Evolutionary conservation across 495 filamentous ascomycete genomes (phyloP), one percentile per base, ranked within the genome.

Genomic region (Pseudevernia furfuracea): DNA sequence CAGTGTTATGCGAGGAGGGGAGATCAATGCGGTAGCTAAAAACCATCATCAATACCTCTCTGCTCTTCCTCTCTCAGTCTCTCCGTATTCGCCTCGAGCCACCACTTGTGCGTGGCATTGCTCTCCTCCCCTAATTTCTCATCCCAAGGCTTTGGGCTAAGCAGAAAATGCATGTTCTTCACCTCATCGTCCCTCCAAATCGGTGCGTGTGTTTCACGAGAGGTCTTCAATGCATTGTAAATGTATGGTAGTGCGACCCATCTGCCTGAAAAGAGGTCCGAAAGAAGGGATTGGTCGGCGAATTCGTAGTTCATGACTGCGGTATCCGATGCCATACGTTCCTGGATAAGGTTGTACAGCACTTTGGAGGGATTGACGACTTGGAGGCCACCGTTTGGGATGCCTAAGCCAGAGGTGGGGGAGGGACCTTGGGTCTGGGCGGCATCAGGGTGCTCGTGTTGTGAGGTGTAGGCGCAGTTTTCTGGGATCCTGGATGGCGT

Each of bases 121-220:
- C 71, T 69, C 62, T 76, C 71, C 61, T 79, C 68, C 36, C 75
- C 77, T 49, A 77, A 67, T 63, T 71, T 71, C 73, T 89, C 83
- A 69, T 92, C 85, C 90, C 90, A 93, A 32, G 90, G 90, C 73
- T 95, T 94, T 34, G 87, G 88, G 37, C 76, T 79, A n/a, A 94
- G 70, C 30, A 95, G 87, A 69, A 89, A 92, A 72, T 94, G 90
- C 23, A 92, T 71, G 71, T 89, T 90, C 80, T 89, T 91, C 23
- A 94, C 87, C 64, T 80, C 68, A 19, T 85, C 84, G 71, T 94
- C 90, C 37, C 81, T 74, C 90, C 90, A 94, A 61, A 93, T 89
- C 44, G 78, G 70, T 53, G 77, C 74, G 66, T 95, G 90, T 60
- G 91, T 87, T 10, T 79, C 82, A 44, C 89, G 79, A 72, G 92